Evolutionary conservation across 139 green algal genomes (phyloP), one percentile per base, ranked within the genome.

Genomic region (Picochlorum sp.): DNA sequence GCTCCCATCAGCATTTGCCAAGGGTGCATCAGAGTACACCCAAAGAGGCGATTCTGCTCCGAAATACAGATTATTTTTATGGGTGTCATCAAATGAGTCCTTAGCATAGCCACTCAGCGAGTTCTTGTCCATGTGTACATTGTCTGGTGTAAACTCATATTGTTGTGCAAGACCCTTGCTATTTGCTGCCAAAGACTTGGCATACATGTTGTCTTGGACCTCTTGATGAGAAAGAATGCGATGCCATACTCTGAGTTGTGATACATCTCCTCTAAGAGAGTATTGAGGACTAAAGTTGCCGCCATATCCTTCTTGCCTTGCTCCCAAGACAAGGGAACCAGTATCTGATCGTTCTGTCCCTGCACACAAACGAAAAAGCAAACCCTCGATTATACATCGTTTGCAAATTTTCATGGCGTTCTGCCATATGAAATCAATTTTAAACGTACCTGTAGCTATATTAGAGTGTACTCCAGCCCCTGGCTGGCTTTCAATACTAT

Each of bases 291-390:
- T 78, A 69, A 95, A 95, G 73, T 85, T 90, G 33, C 83, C 85
- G 33, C 79, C 85, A 6, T 69, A 77, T 75, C 86, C 91, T 53
- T 93, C 77, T 61, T 95, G 85, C 25, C 85, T 71, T 63, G 84
- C 78, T 4, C 85, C 86, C 47, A 95, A 72, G 43, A 86, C 86
- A 45, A 95, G 63, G 0, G 76, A 78, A 12, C 69, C 69, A 70
- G 57, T 45, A 54, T 14, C 9, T 8, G 26, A 33, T 12, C 40
- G 25, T 16, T 50, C 24, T 33, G 33, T 39, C 5, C 29, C 39
- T 47, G 39, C 39, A 20, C 4, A 8, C 12, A 10, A 2, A 5
- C 20, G 2, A 16, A 47, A 47, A 47, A 47, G 9, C 10, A 14
- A 47, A n/a, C n/a, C n/a, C n/a, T n/a, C n/a, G n/a, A n/a, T n/a